A percentile compares a stretch with the other conserved stretches of the same genome.
phyloP scores from a whole-genome alignment of 148 eudicot species.

The Rhododendron kiyosumense region DNA sequence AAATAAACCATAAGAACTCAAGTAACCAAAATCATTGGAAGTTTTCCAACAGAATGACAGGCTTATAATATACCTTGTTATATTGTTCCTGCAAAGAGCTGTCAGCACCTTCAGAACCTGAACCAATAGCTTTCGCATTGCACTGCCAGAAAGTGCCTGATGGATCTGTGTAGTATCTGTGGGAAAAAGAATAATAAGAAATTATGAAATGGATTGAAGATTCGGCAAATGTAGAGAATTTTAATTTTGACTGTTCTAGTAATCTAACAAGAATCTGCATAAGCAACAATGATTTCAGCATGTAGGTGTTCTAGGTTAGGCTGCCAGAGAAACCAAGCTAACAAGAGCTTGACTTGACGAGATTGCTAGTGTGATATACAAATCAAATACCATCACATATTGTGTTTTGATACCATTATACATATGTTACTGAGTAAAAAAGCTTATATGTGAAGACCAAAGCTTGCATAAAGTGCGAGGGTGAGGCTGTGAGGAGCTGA shows the following conservation, averaged over 20 bases:
- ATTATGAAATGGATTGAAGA: not conserved
- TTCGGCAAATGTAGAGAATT: not conserved
- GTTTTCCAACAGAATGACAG: not conserved
- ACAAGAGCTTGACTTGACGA: not conserved
- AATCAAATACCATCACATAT: not conserved
- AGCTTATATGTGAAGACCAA: not conserved
- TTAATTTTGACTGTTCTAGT: not conserved
- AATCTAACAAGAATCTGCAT: not conserved
- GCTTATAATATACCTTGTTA: slow-evolving; percentile 33
- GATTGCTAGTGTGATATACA: not conserved
- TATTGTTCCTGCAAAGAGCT: slow-evolving; percentile 63
- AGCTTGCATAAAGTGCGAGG: not conserved
- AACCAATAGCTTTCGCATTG: slow-evolving; percentile 61
- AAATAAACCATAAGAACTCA: not conserved
- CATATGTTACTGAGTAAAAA: not conserved
- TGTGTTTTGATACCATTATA: not conserved
- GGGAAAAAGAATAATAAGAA: not conserved
- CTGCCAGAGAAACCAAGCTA: not conserved
- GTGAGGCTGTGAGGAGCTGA: not conserved
- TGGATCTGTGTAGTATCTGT: slow-evolving; percentile 62
- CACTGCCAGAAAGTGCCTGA: slow-evolving; percentile 70
- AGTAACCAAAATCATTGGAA: not conserved
- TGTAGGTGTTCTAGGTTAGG: not conserved
- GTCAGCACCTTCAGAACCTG: slow-evolving; percentile 71
- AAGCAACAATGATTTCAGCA: not conserved